These are phyloP conservation scores for Herpomyces periplanetae DNA, from an alignment of 2,329 filamentous ascomycete species.

Conservation along the genomic window DNA sequence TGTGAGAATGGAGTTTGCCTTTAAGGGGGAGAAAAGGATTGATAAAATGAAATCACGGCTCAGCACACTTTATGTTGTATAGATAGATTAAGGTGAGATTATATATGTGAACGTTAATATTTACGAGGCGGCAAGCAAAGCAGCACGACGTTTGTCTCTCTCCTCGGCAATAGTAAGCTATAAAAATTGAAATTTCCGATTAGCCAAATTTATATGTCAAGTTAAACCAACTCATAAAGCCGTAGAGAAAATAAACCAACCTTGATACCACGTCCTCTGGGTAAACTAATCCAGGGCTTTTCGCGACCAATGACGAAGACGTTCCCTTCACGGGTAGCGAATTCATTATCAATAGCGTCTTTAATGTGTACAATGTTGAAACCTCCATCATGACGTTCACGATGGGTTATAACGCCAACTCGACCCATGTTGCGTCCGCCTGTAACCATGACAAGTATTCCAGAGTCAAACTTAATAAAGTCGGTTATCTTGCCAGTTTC, in stretches of 20 bases:
- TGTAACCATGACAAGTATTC: slow-evolving; percentile 87
- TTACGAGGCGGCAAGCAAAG: slow-evolving; percentile 14
- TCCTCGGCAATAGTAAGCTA: slow-evolving; percentile 88
- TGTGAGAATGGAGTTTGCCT: too few relatives aligned
- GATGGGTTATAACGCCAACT: slow-evolving; percentile 99
- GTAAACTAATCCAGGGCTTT: slow-evolving; percentile 96
- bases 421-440: slow-evolving; percentile 99
- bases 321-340: slow-evolving; percentile 96
- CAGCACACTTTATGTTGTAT: too few relatives aligned
- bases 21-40: too few relatives aligned
- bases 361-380: slow-evolving; percentile 99
- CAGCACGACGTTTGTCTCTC: slow-evolving; percentile 76
- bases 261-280: slow-evolving; percentile 99
- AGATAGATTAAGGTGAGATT: too few relatives aligned
- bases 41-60: too few relatives aligned
- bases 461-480: slow-evolving; percentile 95
- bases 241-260: slow-evolving; percentile 7
- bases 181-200: too few relatives aligned
- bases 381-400: slow-evolving; percentile 97
- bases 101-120: too few relatives aligned
- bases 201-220: slow-evolving; percentile 2
- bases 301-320: slow-evolving; percentile 95
- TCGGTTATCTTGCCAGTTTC: slow-evolving; percentile 88
- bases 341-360: slow-evolving; percentile 98
- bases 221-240: neutral